A percentile compares a stretch with the other conserved stretches of the same genome.
Evolutionary conservation across 441 rosid genomes (phyloP).

Genomic region (Aleurites moluccanus): DNA sequence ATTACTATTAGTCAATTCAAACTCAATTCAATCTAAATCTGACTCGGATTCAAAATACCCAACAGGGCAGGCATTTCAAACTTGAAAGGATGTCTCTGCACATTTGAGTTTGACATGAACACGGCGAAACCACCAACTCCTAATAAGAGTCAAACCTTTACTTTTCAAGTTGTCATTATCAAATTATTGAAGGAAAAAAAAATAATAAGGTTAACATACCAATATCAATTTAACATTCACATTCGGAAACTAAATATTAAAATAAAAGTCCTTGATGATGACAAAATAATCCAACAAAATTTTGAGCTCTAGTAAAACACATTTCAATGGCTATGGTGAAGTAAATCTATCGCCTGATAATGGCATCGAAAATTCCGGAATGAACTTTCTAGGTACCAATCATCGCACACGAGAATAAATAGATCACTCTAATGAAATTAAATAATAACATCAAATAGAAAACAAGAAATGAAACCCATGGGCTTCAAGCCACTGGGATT

Average conservation of each 20-base stretch:
- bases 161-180: too few species aligned
- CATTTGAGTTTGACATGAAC: too few species aligned
- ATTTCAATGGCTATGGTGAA: slow-evolving; percentile 5
- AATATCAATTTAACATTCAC: neutral
- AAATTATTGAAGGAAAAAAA: neutral
- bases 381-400: neutral
- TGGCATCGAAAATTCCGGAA: neutral
- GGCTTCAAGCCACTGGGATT: slow-evolving; percentile 31
- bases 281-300: neutral
- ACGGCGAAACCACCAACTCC: too few species aligned
- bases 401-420: neutral
- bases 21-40: too few species aligned
- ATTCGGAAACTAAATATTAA: neutral
- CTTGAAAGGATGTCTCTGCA: too few species aligned
- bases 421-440: neutral
- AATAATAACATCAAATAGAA: neutral
- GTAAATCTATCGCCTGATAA: slow-evolving; percentile 3
- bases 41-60: too few species aligned
- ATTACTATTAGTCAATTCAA: too few species aligned
- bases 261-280: neutral
- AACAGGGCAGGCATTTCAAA: too few species aligned
- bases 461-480: neutral
- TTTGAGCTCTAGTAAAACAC: neutral
- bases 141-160: too few species aligned
- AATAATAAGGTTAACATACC: neutral